Conservation (phyloP, 257 asterid genomes). For the Euphrasia confusa region DNA sequence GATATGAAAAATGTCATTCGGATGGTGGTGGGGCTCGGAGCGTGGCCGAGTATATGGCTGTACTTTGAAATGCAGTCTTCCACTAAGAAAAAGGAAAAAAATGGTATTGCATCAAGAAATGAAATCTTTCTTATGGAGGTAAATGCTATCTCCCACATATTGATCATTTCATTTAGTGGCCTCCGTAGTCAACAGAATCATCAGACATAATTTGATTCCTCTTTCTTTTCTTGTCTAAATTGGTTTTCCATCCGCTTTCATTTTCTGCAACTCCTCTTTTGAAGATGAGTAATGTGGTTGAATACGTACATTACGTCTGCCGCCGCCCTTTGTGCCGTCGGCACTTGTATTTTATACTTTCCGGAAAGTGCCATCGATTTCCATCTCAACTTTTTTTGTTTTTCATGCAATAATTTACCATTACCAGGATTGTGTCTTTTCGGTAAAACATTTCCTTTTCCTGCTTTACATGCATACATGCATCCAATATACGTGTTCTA, state of each 20-base stretch:
- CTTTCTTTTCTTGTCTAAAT: conserved; percentile 68
- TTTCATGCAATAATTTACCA: conserved; percentile 11
- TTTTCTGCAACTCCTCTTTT: conserved; percentile 26
- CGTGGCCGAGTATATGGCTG: conserved; percentile 48
- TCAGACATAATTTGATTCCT: conserved; percentile 58
- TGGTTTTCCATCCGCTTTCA: conserved; percentile 33
- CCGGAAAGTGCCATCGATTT: conserved; percentile 22
- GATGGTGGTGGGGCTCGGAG: conserved; percentile 50
- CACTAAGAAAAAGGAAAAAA: conserved; percentile 53
- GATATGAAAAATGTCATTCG: conserved; percentile 30
- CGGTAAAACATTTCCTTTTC: too few relatives aligned
- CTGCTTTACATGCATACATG: neutral
- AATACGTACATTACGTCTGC: conserved; percentile 32
- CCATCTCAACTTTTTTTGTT: conserved; percentile 17
- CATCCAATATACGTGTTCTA: neutral
- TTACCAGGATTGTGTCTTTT: neutral
- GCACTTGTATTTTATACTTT: conserved; percentile 31
- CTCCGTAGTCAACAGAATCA: conserved; percentile 56
- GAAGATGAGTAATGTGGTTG: conserved; percentile 38
- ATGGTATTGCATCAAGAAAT: conserved; percentile 42
- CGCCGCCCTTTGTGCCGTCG: conserved; percentile 26
- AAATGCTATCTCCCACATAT: conserved; percentile 42
- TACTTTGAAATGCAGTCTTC: conserved; percentile 39
- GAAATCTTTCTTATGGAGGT: conserved; percentile 36
- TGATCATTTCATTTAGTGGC: conserved; percentile 54